phyloP scores from a whole-genome alignment of 2,329 filamentous ascomycete genomes.

The Canariomyces notabilis region DNA sequence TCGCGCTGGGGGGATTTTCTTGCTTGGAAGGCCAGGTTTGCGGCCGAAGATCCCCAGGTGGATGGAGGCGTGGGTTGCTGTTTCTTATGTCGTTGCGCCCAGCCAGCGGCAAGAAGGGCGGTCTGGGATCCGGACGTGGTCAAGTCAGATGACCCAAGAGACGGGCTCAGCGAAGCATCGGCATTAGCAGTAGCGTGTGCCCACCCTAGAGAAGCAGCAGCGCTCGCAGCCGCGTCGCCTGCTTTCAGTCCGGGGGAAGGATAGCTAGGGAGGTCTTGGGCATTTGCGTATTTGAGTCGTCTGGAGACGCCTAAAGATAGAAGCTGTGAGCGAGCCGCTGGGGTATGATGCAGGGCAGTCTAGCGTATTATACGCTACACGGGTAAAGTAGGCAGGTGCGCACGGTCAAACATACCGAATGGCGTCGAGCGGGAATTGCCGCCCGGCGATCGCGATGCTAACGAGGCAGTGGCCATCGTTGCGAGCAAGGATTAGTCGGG shows the following conservation, averaged over 20 bases:
- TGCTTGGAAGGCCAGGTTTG: slow-evolving; percentile 45
- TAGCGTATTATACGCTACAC: slow-evolving; percentile 5
- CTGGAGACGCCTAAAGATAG: slow-evolving; percentile 31
- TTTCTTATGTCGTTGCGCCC: slow-evolving; percentile 39
- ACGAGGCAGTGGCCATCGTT: background rate
- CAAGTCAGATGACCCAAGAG: slow-evolving; percentile 59
- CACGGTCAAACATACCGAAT: background rate
- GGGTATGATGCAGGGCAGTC: slow-evolving; percentile 4
- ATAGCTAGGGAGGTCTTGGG: slow-evolving; percentile 68
- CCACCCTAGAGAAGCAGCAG: slow-evolving; percentile 71
- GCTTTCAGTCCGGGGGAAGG: slow-evolving; percentile 59
- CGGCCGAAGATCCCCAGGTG: slow-evolving; percentile 61
- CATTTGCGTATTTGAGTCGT: slow-evolving; percentile 64
- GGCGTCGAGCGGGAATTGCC: background rate
- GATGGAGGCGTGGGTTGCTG: slow-evolving; percentile 18
- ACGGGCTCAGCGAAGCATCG: slow-evolving; percentile 40
- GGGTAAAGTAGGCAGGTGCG: background rate
- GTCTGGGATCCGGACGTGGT: slow-evolving; percentile 68
- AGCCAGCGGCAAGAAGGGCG: slow-evolving; percentile 56
- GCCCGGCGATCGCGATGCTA: background rate
- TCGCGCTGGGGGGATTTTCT: slow-evolving; percentile 27
- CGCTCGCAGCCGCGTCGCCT: slow-evolving; percentile 60
- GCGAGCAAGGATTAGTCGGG: background rate
- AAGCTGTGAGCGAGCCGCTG: slow-evolving; percentile 16
- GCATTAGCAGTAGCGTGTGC: slow-evolving; percentile 55